Evolutionary conservation across 495 filamentous ascomycete genomes (phyloP), one percentile per base, ranked within the genome.

Genomic region (Talaromyces ruber): DNA sequence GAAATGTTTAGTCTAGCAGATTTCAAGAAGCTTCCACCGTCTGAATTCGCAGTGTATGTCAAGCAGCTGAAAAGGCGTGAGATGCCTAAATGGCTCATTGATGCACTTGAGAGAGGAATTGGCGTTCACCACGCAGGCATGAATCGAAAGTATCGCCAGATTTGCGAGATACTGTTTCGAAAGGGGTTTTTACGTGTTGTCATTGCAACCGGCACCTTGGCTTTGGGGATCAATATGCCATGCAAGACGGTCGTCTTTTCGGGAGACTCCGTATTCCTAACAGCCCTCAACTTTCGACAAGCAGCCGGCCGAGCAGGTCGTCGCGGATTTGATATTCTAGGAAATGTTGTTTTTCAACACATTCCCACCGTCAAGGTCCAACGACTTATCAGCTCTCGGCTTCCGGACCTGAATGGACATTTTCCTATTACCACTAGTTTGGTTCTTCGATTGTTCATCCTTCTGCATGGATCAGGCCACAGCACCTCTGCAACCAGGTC

Each of bases 141-240:
- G 84, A 91, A 91, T 67, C 76, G 88, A 54, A 81, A 84, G 60
- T 92, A 91, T 67, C 82, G 90, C 53, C 86, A 91, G 64, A 71
- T 81, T 61, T 81, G 71, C 65, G 65, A 73, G 60, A 74, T 71
- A 0, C 52, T 92, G 0, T 93, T 92, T 71, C 81, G 89, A 12
- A 88, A 84, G 66, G 87, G 89, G 0, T 92, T 76, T 63, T 74
- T 92, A 9, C 77, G 84, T 4, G 85, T 90, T n/a, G 83, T 91
- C 9, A 81, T 92, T 51, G 89, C 89, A 0, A 93, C 89, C 11
- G 89, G 89, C 0, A 91, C 88, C 0, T 76, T 92, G 12, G 84
- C 84, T 34, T 74, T 93, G 24, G 89, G 89, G 70, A 89, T 93
- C 73, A 93, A 92, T 63, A 92, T 91, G 89, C 89, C 89, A 22